A percentile compares a stretch with the other conserved stretches of the same genome.
Conservation (phyloP, 805 yeast species). For the Starmerella bacillaris region DNA sequence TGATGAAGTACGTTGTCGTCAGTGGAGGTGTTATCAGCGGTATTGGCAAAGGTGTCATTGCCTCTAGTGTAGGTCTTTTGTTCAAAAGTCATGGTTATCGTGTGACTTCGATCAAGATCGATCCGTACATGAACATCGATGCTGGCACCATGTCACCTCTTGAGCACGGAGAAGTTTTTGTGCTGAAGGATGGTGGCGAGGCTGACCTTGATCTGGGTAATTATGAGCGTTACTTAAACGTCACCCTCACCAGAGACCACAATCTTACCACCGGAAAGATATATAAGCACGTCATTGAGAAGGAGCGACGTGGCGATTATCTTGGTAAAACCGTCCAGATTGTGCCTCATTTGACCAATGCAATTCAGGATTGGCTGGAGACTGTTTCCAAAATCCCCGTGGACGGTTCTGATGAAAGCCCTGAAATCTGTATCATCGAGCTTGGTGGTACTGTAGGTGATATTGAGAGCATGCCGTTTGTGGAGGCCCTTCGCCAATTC, state of each 20-base stretch:
- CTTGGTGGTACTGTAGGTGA: conserved; percentile 99
- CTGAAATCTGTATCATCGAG: conserved; percentile 93
- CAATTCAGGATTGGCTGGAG: conserved; percentile 98
- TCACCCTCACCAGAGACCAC: conserved; percentile 82
- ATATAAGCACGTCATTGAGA: conserved; percentile 81
- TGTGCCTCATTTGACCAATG: conserved; percentile 93
- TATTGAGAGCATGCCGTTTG: conserved; percentile 96
- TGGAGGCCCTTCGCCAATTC: conserved; percentile 96
- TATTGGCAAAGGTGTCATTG: conserved; percentile 94
- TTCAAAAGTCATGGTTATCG: conserved; percentile 85
- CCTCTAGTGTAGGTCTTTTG: conserved; percentile 90
- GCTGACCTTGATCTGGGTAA: conserved; percentile 96
- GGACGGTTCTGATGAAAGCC: conserved; percentile 69
- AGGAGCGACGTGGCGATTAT: conserved; percentile 90
- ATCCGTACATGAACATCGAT: conserved; percentile 97
- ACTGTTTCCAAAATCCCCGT: conserved; percentile 82
- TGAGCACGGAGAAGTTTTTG: conserved; percentile 98
- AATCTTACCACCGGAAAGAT: conserved; percentile 97
- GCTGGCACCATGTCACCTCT: conserved; percentile 99
- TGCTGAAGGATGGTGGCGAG: conserved; percentile 96
- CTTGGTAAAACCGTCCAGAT: conserved; percentile 99
- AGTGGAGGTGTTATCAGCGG: conserved; percentile 99
- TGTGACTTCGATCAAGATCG: conserved; percentile 94
- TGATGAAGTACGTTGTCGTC: conserved; percentile 96
- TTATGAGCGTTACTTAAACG: conserved; percentile 89